Conservation (phyloP, 768 basidiomycete genomes). For the Exsudoporus frostii region DNA sequence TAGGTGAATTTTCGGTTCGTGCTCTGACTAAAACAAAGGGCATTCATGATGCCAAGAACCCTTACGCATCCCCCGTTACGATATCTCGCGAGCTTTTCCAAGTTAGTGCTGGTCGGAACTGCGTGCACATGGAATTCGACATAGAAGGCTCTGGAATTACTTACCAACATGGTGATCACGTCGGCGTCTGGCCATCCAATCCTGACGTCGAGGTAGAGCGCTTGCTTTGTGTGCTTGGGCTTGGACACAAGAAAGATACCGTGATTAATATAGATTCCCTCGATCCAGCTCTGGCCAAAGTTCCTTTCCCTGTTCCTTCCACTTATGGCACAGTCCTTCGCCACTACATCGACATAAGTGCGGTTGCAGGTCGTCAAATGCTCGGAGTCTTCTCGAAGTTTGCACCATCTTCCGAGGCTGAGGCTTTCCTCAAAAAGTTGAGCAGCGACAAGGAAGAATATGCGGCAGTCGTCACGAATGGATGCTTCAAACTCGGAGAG, state of each 20-base stretch:
- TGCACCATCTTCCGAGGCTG: constrained; percentile 78
- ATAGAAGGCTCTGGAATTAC: constrained; percentile 94
- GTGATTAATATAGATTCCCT: constrained; percentile 94
- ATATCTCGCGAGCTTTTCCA: constrained; percentile 83
- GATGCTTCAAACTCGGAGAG: constrained; percentile 91
- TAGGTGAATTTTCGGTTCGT: constrained; percentile 93
- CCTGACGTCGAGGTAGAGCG: constrained; percentile 89
- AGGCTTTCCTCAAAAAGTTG: constrained; percentile 67
- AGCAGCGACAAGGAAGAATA: constrained; percentile 89
- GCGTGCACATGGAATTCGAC: constrained; percentile 91
- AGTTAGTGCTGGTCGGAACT: constrained; percentile 73
- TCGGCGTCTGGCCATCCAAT: constrained; percentile 96
- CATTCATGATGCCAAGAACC: constrained; percentile 98
- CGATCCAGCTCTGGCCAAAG: constrained; percentile 95
- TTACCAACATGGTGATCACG: constrained; percentile 99
- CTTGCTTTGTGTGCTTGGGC: constrained; percentile 80
- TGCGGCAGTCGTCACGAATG: constrained; percentile 66
- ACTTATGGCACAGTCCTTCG: constrained; percentile 91
- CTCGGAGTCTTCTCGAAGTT: constrained; percentile 84
- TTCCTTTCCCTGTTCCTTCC: constrained; percentile 97
- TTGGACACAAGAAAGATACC: constrained; percentile 74
- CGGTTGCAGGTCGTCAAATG: constrained; percentile 91
- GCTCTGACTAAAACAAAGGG: constrained; percentile 92
- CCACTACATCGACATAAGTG: constrained; percentile 96
- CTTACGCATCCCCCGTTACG: constrained; percentile 81